Evolutionary conservation across 2,329 filamentous ascomycete species (phyloP), one percentile per base, ranked within the genome.

Genomic region (Pyrenochaeta sp.): DNA sequence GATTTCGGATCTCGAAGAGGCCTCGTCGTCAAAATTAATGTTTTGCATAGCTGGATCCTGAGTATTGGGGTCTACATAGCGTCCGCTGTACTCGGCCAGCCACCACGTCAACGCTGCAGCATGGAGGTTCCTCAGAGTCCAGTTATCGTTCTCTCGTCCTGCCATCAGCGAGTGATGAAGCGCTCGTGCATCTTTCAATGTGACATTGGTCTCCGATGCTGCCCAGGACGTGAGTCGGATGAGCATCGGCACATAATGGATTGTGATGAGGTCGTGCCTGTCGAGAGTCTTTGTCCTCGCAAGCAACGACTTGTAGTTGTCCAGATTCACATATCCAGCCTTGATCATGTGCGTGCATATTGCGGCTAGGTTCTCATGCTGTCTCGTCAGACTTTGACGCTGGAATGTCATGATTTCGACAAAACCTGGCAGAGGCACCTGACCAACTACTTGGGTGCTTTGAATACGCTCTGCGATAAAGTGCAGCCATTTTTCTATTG

Each of bases 51-150:
- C 68, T 15, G 43, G 84, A 82, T 58, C 84, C 81, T 71, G 60
- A 30, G 85, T 83, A 17, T 85, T 84, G 65, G 89, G 85, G 64
- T 96, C 92, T 52, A 91, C 83, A 72, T 93, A 97, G 81, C 92
- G 91, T 2, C 92, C 91, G 62, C 91, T 95, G 76, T 97, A 97
- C 69, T 98, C 92, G 29, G 91, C 89, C 41, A 97, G 83, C 95
- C 95, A 99, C 84, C 91, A 92, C 4, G 89, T 86, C 49, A 86
- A 84, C 11, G 93, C 84, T 3, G 91, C 89, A 40, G 93, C 91
- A 65, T 93, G 89, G 11, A 98, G 83, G 63, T 88, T 89, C 14
- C 88, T 82, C 33, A 96, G 74, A 18, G 84, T 81, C 90, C 92
- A 97, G 14, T 83, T 78, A 36, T 88, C 81, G 54, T 87, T 85